These are phyloP conservation scores for Atkinsonella hypoxylon DNA, from an alignment of 2,329 filamentous ascomycete species.

Conservation along the genomic window DNA sequence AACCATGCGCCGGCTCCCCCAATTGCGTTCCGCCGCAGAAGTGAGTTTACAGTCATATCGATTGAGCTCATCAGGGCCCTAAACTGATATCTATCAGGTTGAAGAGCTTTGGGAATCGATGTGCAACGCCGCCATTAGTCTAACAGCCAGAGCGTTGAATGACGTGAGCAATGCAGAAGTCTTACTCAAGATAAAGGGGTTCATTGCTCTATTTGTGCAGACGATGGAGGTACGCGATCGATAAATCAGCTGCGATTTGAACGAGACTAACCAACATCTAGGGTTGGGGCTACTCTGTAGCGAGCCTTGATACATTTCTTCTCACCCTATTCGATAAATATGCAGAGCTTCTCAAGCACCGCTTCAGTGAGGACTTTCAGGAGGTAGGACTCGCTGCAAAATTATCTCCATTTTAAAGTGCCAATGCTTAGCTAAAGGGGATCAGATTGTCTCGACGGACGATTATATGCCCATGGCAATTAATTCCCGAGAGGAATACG, in stretches of 20 bases:
- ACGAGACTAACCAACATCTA: slow-evolving; percentile 65
- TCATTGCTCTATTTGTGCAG: slow-evolving; percentile 89
- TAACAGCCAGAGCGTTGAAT: slow-evolving; percentile 69
- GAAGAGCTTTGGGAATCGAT: slow-evolving; percentile 98
- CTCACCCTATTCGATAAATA: slow-evolving; percentile 91
- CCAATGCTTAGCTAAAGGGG: neutral
- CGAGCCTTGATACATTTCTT: slow-evolving; percentile 70
- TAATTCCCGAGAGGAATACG: slow-evolving; percentile 78
- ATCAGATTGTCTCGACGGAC: slow-evolving; percentile 67
- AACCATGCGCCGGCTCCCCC: slow-evolving; percentile 77
- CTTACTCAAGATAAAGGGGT: slow-evolving; percentile 86
- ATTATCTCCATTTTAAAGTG: neutral
- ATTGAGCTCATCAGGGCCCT: neutral
- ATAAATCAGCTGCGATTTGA: slow-evolving; percentile 42
- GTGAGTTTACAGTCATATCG: slow-evolving; percentile 34
- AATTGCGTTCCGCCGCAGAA: slow-evolving; percentile 71
- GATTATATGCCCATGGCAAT: slow-evolving; percentile 99
- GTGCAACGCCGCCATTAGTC: slow-evolving; percentile 73
- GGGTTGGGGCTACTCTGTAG: slow-evolving; percentile 83
- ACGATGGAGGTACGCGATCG: slow-evolving; percentile 71
- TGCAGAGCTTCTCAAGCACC: slow-evolving; percentile 74
- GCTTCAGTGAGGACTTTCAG: slow-evolving; percentile 92
- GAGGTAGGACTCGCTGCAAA: slow-evolving; percentile 41
- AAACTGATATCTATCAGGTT: slow-evolving; percentile 40
- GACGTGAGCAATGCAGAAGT: slow-evolving; percentile 80